phyloP scores from a whole-genome alignment of 2,329 filamentous ascomycete species.

The Colletotrichum gigasporum region DNA sequence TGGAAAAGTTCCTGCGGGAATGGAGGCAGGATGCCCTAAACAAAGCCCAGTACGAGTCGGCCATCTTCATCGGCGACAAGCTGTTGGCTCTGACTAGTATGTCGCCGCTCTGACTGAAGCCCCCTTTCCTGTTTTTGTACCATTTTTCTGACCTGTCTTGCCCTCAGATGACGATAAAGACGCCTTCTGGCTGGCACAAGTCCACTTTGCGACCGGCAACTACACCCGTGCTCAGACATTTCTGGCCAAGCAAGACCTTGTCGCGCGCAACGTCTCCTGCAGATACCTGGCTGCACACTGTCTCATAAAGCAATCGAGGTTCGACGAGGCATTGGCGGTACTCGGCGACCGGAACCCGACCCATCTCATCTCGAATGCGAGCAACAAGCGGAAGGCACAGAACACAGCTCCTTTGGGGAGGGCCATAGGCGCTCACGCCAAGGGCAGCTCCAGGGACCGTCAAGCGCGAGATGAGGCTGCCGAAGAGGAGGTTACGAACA shows the following conservation, averaged over 20 bases:
- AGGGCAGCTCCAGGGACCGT: constrained; percentile 41
- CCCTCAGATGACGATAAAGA: constrained; percentile 86
- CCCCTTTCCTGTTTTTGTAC: neutral
- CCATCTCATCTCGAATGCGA: constrained; percentile 77
- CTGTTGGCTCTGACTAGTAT: constrained; percentile 90
- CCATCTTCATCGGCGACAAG: constrained; percentile 98
- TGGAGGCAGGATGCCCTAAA: constrained; percentile 97
- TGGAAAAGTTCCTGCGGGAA: constrained; percentile 93
- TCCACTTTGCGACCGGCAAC: constrained; percentile 95
- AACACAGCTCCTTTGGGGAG: constrained; percentile 64
- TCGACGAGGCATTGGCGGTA: constrained; percentile 85
- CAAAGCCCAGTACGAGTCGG: constrained; percentile 95
- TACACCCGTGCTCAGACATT: constrained; percentile 91
- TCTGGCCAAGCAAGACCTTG: constrained; percentile 83
- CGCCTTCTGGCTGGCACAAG: constrained; percentile 97
- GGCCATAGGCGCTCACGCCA: constrained; percentile 30
- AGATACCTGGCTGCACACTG: constrained; percentile 94
- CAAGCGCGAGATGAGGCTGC: constrained; percentile 47
- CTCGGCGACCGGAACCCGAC: constrained; percentile 95
- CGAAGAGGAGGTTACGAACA: constrained; percentile 75
- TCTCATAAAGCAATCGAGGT: constrained; percentile 89
- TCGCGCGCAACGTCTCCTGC: constrained; percentile 84
- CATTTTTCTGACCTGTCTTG: constrained; percentile 8
- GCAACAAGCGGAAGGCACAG: constrained; percentile 76
- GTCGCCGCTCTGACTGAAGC: constrained; percentile 36